These are phyloP conservation scores for Penstemon davidsonii DNA, from an alignment of 257 asterid genomes.

Conservation along the genomic window DNA sequence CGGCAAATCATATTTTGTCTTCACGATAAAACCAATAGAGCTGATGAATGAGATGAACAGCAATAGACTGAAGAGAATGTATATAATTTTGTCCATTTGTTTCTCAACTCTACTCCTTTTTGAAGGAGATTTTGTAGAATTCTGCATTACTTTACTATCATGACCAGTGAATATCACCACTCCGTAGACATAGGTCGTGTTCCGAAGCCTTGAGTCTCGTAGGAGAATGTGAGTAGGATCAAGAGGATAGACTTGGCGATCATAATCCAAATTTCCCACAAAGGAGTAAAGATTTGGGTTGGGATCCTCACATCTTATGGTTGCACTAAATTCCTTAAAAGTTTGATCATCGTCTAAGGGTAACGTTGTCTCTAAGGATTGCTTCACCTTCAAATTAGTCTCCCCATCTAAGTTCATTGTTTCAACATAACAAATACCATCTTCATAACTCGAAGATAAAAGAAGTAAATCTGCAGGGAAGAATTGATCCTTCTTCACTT, in stretches of 20 bases:
- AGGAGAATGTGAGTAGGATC: constrained; percentile 94
- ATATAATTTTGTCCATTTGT: constrained; percentile 92
- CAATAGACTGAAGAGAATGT: constrained; percentile 75
- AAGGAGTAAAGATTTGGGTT: constrained; percentile 84
- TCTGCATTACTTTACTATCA: constrained; percentile 96
- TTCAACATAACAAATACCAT: constrained; percentile 94
- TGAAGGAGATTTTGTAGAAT: constrained; percentile 87
- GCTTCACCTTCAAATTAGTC: constrained; percentile 90
- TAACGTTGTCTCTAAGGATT: constrained; percentile 71
- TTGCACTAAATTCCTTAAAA: constrained; percentile 72
- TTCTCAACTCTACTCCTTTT: constrained; percentile 85
- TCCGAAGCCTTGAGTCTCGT: constrained; percentile 93
- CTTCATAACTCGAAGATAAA: constrained; percentile 82
- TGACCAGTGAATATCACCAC: constrained; percentile 86
- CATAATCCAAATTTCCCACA: constrained; percentile 83
- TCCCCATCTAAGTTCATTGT: constrained; percentile 98
- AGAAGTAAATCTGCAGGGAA: constrained; percentile 94
- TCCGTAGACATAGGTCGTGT: constrained; percentile 77
- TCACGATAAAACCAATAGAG: constrained; percentile 69
- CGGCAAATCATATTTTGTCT: constrained; percentile 71
- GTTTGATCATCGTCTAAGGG: constrained; percentile 58
- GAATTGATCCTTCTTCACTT: constrained; percentile 85
- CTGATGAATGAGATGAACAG: constrained; percentile 74
- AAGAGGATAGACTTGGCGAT: constrained; percentile 60
- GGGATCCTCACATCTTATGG: constrained; percentile 86